These are phyloP conservation scores for Nevesoporus exiguus DNA, from an alignment of 768 basidiomycete genomes.

Conservation along the genomic window DNA sequence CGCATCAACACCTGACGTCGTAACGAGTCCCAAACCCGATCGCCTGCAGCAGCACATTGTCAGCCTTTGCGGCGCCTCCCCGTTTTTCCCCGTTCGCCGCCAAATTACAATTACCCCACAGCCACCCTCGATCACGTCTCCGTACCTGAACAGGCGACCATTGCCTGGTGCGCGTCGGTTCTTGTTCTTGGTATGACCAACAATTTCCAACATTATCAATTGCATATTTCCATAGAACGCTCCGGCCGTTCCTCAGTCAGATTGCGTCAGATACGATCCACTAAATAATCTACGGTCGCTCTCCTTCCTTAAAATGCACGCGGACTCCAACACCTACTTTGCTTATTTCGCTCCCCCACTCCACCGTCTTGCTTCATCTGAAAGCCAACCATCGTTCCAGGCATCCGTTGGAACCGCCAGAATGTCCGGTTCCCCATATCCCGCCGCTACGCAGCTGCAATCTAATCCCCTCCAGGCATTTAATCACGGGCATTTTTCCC, in stretches of 20 bases:
- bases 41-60: slow-evolving; percentile 2
- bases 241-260: slow-evolving; percentile 25
- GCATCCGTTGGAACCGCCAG: slow-evolving; percentile 13
- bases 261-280: slow-evolving; percentile 23
- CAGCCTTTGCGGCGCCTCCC: slow-evolving; percentile 14
- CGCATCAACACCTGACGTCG: background rate
- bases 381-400: slow-evolving; percentile 2
- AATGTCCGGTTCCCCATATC: slow-evolving; percentile 27
- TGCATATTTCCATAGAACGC: slow-evolving; percentile 34
- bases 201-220: slow-evolving; percentile 35
- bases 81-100: slow-evolving; percentile 18
- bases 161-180: slow-evolving; percentile 31
- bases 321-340: slow-evolving; percentile 19
- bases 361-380: slow-evolving; percentile 15
- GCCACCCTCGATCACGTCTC: slow-evolving; percentile 31
- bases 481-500: slow-evolving; percentile 21
- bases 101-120: slow-evolving; percentile 32
- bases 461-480: slow-evolving; percentile 15
- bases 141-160: slow-evolving; percentile 29
- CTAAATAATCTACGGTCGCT: slow-evolving; percentile 14
- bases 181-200: slow-evolving; percentile 33
- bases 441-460: slow-evolving; percentile 16
- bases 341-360: slow-evolving; percentile 23
- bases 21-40: slow-evolving; percentile 1
- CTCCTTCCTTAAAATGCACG: slow-evolving; percentile 30